phyloP scores from a whole-genome alignment of 1,139 yeast genomes.

The Candida sanyaensis region DNA sequence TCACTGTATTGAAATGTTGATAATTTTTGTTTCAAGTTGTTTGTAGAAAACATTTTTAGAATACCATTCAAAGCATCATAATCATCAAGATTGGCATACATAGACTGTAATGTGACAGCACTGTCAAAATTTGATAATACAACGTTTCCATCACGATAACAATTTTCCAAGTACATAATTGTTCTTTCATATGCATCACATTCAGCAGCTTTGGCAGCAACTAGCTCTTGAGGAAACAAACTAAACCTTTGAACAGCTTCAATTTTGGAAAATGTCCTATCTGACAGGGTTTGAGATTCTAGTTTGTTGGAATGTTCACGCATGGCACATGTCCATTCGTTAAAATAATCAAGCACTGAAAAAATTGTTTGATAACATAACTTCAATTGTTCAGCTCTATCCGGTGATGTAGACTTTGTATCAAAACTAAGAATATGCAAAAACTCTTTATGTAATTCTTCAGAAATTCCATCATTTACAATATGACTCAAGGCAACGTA shows the following conservation, averaged over 20 bases:
- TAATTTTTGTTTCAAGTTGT: conserved; percentile 69
- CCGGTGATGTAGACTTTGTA: conserved; percentile 39
- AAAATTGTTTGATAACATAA: conserved; percentile 74
- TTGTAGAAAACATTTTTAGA: conserved; percentile 69
- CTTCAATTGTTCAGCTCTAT: conserved; percentile 56
- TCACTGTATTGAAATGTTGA: conserved; percentile 82
- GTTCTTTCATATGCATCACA: conserved; percentile 89
- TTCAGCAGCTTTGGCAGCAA: conserved; percentile 80
- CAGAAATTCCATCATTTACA: conserved; percentile 43
- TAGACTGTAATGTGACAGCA: conserved; percentile 62
- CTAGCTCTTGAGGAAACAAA: conserved; percentile 62
- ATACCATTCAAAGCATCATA: conserved; percentile 90
- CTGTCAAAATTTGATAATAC: conserved; percentile 38
- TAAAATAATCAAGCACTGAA: conserved; percentile 78
- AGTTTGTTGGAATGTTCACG: conserved; percentile 29
- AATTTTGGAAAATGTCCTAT: conserved; percentile 23
- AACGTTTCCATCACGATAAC: conserved; percentile 48
- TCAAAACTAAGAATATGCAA: conserved; percentile 54
- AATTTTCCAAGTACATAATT: conserved; percentile 82
- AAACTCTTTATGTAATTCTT: conserved; percentile 59
- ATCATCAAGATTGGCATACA: conserved; percentile 87
- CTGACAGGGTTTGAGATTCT: conserved; percentile 1
- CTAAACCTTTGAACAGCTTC: conserved; percentile 48
- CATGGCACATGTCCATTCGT: conserved; percentile 64
- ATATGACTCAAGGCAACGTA: conserved; percentile 73